Evolutionary conservation across 371 early-diverging fungal genomes (phyloP).

Genomic region (Mucor ambiguus): DNA sequence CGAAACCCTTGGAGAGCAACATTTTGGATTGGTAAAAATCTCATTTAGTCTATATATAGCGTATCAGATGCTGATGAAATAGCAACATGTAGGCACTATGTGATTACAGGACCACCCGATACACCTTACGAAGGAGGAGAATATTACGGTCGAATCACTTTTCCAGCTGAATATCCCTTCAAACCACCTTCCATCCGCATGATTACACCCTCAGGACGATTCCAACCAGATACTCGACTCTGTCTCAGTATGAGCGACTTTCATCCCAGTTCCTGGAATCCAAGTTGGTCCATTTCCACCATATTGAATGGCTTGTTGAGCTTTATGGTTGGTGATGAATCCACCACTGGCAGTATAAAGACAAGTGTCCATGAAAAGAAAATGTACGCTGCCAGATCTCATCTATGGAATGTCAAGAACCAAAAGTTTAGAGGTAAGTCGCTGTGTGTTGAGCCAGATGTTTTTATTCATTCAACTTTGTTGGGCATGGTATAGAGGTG

Average conservation of each 20-base stretch:
- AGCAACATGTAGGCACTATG: conserved; percentile 80
- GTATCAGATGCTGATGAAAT: neutral
- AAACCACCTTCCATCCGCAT: conserved; percentile 95
- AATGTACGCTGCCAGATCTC: conserved; percentile 77
- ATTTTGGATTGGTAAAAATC: conserved; percentile 90
- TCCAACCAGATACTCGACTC: conserved; percentile 87
- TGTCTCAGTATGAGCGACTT: conserved; percentile 97
- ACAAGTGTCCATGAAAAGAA: conserved; percentile 79
- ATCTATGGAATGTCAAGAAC: conserved; percentile 74
- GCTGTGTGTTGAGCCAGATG: neutral
- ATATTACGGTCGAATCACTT: conserved; percentile 94
- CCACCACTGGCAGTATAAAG: conserved; percentile 90
- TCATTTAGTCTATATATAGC: neutral
- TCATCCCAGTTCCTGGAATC: conserved; percentile 95
- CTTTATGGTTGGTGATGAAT: conserved; percentile 91
- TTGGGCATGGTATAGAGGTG: conserved; percentile 47
- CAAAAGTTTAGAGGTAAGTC: conserved; percentile 72
- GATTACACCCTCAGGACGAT: conserved; percentile 91
- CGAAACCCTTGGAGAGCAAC: conserved; percentile 91
- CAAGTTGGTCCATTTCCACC: conserved; percentile 95
- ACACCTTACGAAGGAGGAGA: conserved; percentile 92
- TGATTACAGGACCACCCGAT: conserved; percentile 92
- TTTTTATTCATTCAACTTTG: neutral
- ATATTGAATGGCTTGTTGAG: conserved; percentile 93
- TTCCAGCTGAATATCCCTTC: conserved; percentile 95